Conservation (phyloP, 2,329 filamentous ascomycete genomes). For the Endoconidiophora polonica region DNA sequence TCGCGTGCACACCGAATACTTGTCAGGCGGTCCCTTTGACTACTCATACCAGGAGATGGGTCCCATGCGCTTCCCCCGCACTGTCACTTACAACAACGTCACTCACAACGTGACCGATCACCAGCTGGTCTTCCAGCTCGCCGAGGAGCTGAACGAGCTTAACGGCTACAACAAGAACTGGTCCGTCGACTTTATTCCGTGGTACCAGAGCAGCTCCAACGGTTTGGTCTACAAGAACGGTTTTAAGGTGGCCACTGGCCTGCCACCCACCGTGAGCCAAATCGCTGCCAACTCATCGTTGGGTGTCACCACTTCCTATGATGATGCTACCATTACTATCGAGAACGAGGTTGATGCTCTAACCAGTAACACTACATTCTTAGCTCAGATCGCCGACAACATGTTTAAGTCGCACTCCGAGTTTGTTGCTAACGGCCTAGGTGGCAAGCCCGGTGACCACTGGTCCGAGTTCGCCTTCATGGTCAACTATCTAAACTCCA, state of each 20-base stretch:
- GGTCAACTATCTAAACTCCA: slow-evolving; percentile 34
- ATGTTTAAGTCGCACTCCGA: slow-evolving; percentile 26
- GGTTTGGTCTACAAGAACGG: slow-evolving; percentile 32
- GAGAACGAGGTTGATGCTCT: slow-evolving; percentile 14
- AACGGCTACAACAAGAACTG: slow-evolving; percentile 34
- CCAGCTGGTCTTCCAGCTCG: slow-evolving; percentile 47
- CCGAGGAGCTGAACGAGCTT: slow-evolving; percentile 39
- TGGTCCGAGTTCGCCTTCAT: slow-evolving; percentile 49
- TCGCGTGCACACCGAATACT: slow-evolving; percentile 45
- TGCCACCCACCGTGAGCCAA: slow-evolving; percentile 34
- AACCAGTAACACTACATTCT: slow-evolving; percentile 16
- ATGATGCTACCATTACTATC: slow-evolving; percentile 17
- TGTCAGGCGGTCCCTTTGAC: slow-evolving; percentile 40
- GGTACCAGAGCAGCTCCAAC: slow-evolving; percentile 40
- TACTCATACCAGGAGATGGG: slow-evolving; percentile 55
- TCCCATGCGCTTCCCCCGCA: slow-evolving; percentile 46
- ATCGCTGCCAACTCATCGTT: slow-evolving; percentile 29
- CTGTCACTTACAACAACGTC: slow-evolving; percentile 35
- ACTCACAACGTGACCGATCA: slow-evolving; percentile 45
- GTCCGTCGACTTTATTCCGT: slow-evolving; percentile 44
- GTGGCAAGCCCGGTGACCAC: slow-evolving; percentile 25
- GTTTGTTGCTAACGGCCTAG: slow-evolving; percentile 27
- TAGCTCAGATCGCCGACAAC: slow-evolving; percentile 23
- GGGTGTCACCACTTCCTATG: slow-evolving; percentile 12
- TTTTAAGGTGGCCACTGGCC: slow-evolving; percentile 31